Base-by-base conservation (phyloP, 1,139 yeast genomes). In the Candida sanyaensis region DNA sequence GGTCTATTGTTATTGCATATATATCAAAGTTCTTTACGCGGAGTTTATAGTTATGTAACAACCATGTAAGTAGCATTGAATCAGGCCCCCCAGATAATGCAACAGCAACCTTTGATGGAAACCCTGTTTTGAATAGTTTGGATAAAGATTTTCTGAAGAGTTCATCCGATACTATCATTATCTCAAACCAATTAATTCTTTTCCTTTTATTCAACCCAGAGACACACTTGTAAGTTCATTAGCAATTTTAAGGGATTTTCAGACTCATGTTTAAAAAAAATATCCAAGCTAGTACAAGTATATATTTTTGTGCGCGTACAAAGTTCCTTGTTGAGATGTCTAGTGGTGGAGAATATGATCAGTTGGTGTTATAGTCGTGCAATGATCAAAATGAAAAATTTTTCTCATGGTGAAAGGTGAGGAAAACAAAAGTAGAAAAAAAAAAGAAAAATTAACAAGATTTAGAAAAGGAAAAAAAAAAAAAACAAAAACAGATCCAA, bases 11-110 rank as follows among this genome's bases (percentile, higher is more conserved):
- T 27, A 82, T 67, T 0, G 85, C 83, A 31, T 65, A 60, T 5
- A 86, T 62, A 21, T 66, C 54, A 9, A 47, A 34, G 2, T 71
- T 64, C 6, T 61, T 49, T 21, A 54, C 46, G 38, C 42, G 52
- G 47, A 56, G 50, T 43, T 68, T 58, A 55, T 66, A 74, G 41
- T 66, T 65, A 1, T 66, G 55, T 6, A 74, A 53, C 12, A 85
- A 63, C 57, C 74, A 75, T 1, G 87, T 72, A 42, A 88, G 63
- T 29, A 88, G 84, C 80, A 87, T 82, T 1, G 95, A 87, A 59
- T 88, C 96, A 1, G 84, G 91, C 0, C 96, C 96, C 2, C 96
- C 96, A 8, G 90, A 83, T 2, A 88, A 75, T 0, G 92, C 91
- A 21, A 66, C 55, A n/a, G 60, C 57, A 5, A 64, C 47, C 34